A percentile compares a stretch with the other conserved stretches of the same genome.
Conservation (phyloP, 1,284 basidiomycete species). For the Veloporphyrellus conicus region DNA sequence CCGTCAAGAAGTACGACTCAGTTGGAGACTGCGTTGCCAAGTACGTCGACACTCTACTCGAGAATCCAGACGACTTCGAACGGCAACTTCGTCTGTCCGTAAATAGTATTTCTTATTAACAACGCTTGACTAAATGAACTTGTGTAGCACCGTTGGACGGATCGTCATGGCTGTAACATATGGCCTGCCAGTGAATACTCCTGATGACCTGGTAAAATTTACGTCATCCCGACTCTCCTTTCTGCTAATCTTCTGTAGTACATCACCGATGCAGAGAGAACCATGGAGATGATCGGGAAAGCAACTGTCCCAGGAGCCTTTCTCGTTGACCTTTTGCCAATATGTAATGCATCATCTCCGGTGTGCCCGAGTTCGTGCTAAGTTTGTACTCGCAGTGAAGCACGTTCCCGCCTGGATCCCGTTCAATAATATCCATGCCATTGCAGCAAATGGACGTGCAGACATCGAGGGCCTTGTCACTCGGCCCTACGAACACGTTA, state of each 20-base stretch:
- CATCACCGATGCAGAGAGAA: slow-evolving; percentile 22
- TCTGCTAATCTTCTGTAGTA: slow-evolving; percentile 16
- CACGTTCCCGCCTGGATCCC: slow-evolving; percentile 26
- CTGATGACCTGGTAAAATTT: slow-evolving; percentile 16
- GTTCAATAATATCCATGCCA: slow-evolving; percentile 15
- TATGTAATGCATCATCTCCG: slow-evolving; percentile 13
- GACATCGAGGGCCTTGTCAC: slow-evolving; percentile 12
- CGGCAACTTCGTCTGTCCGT: slow-evolving; percentile 27
- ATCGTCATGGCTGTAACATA: slow-evolving; percentile 28
- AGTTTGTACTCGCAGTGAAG: slow-evolving; percentile 22
- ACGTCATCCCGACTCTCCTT: not conserved
- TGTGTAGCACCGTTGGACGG: slow-evolving; percentile 21
- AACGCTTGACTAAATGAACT: not conserved
- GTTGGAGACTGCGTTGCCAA: slow-evolving; percentile 22
- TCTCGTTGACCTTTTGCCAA: slow-evolving; percentile 24
- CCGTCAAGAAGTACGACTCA: slow-evolving; percentile 24
- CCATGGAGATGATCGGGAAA: slow-evolving; percentile 21
- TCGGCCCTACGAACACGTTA: slow-evolving; percentile 21
- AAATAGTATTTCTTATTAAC: not conserved
- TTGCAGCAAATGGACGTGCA: slow-evolving; percentile 15
- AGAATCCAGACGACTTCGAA: slow-evolving; percentile 23
- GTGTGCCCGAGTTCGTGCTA: not conserved
- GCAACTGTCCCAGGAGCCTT: slow-evolving; percentile 26
- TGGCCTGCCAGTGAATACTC: slow-evolving; percentile 19
- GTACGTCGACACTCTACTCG: slow-evolving; percentile 15